A percentile compares a stretch with the other conserved stretches of the same genome.
Evolutionary conservation across 371 early-diverging fungal genomes (phyloP).

Genomic region (Ordospora colligata): DNA sequence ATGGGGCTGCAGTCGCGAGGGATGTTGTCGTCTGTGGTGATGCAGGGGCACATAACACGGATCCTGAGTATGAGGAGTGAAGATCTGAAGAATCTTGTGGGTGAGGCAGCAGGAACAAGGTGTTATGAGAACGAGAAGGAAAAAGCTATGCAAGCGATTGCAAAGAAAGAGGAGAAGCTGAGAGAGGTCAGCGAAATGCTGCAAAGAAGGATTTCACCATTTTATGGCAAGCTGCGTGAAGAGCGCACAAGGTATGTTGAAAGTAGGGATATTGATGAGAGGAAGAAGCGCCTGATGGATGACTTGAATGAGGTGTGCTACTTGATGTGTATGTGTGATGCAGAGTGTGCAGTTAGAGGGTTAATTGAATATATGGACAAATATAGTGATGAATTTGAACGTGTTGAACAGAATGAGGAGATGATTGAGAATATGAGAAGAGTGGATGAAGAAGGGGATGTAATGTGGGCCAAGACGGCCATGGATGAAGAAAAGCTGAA

Average conservation of each 20-base stretch:
- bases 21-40: constrained; percentile 59
- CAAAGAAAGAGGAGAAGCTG: constrained; percentile 84
- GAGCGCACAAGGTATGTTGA: constrained; percentile 79
- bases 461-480: constrained; percentile 32
- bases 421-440: constrained; percentile 17
- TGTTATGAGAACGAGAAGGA: constrained; percentile 92
- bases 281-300: not conserved
- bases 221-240: constrained; percentile 73
- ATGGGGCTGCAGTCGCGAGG: constrained; percentile 36
- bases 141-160: constrained; percentile 79
- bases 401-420: constrained; percentile 14
- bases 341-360: not conserved
- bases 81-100: constrained; percentile 86
- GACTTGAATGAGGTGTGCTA: constrained; percentile 21
- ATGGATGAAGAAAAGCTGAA: constrained; percentile 44
- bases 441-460: constrained; percentile 29
- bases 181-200: constrained; percentile 76
- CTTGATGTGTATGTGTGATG: not conserved
- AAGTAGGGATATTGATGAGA: constrained; percentile 59
- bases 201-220: constrained; percentile 78
- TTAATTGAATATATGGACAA: not conserved
- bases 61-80: constrained; percentile 94
- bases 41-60: constrained; percentile 96
- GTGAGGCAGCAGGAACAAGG: constrained; percentile 91
- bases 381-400: constrained; percentile 1